Evolutionary conservation across 1,139 yeast species (phyloP).

Genomic region (Wickerhamomyces sp.): DNA sequence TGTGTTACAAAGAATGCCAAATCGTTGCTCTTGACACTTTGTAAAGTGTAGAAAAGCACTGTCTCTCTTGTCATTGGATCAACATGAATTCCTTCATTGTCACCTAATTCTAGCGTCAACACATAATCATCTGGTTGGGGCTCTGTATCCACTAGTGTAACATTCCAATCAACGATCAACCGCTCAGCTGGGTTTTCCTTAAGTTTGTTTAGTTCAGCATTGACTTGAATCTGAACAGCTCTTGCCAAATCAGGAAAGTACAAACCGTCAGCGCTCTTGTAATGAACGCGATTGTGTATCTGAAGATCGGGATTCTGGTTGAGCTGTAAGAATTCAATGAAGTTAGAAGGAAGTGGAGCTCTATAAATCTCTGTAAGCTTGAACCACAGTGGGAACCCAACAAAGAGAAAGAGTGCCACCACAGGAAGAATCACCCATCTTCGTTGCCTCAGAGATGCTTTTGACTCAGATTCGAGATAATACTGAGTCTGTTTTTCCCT

Average conservation of each 20-base stretch:
- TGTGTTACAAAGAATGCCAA: slow-evolving; percentile 59
- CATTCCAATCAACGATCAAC: slow-evolving; percentile 24
- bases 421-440: slow-evolving; percentile 23
- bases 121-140: slow-evolving; percentile 23
- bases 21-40: slow-evolving; percentile 48
- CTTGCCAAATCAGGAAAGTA: slow-evolving; percentile 39
- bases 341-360: slow-evolving; percentile 61
- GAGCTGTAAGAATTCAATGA: slow-evolving; percentile 40
- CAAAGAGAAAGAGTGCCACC: slow-evolving; percentile 34
- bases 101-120: slow-evolving; percentile 26
- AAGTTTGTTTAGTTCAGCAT: slow-evolving; percentile 23
- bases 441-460: slow-evolving; percentile 15
- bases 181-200: slow-evolving; percentile 22
- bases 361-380: slow-evolving; percentile 68
- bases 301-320: slow-evolving; percentile 32
- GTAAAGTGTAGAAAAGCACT: slow-evolving; percentile 41
- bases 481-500: too few species aligned
- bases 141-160: slow-evolving; percentile 19
- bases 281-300: slow-evolving; percentile 52
- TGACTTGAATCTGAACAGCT: slow-evolving; percentile 38
- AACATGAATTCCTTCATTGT: slow-evolving; percentile 27
- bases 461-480: slow-evolving; percentile 17
- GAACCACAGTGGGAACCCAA: slow-evolving; percentile 78
- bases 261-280: slow-evolving; percentile 31
- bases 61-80: slow-evolving; percentile 32